These are phyloP conservation scores for Babesia bigemina DNA, from an alignment of 169 alveolate species.

Conservation along the genomic window DNA sequence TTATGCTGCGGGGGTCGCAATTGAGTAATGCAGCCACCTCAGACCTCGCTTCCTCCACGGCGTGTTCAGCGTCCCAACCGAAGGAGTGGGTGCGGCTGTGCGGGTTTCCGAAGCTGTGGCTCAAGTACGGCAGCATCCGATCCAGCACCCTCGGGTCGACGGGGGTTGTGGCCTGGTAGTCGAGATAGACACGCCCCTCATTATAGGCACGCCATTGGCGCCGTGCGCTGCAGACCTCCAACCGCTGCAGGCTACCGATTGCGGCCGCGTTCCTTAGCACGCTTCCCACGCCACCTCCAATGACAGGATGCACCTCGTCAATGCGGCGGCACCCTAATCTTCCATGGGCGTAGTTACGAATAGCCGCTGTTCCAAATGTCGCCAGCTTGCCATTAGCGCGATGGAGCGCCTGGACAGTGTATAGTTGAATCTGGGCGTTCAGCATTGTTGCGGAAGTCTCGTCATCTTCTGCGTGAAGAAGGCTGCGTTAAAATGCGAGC, in stretches of 20 bases:
- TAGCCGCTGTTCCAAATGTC: no score
- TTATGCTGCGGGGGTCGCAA: constrained; percentile 89
- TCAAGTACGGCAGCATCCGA: constrained; percentile 95
- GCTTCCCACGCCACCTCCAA: background rate
- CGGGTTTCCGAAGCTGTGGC: constrained; percentile 94
- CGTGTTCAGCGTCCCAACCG: constrained; percentile 97
- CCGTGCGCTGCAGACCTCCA: background rate
- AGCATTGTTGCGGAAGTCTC: no score
- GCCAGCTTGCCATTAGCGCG: no score
- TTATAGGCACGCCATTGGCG: constrained; percentile 3
- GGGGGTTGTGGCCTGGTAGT: constrained; percentile 97
- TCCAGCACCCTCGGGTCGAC: constrained; percentile 97
- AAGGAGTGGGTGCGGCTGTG: constrained; percentile 95
- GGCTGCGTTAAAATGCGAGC: no score
- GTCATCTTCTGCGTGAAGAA: no score
- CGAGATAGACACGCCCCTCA: constrained; percentile 85
- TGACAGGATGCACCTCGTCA: background rate
- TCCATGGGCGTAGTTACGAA: background rate
- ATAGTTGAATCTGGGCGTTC: no score
- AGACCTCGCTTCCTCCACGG: constrained; percentile 92
- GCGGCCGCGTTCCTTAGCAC: background rate
- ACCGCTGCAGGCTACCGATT: background rate
- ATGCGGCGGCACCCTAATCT: background rate
- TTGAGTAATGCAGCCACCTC: constrained; percentile 87
- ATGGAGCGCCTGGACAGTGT: no score